Evolutionary conservation across 2,329 filamentous ascomycete genomes (phyloP), one percentile per base, ranked within the genome.

Genomic region (Epichloe baconii): DNA sequence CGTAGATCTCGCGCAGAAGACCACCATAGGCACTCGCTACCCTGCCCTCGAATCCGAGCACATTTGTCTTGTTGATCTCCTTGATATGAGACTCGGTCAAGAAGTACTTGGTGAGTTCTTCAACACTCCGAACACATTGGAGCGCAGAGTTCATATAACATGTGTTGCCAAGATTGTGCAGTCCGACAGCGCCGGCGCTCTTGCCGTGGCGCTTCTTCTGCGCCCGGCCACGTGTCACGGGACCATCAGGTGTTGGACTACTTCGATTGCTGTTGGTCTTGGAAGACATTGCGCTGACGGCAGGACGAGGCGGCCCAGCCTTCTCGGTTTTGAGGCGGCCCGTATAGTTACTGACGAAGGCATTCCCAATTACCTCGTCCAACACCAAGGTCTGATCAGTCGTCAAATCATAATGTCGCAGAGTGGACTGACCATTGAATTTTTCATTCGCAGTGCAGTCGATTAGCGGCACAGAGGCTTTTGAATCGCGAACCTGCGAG

Each of bases 141-240:
- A 97, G 74, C 10, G 93, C 93, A 21, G 91, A 95, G 67, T 97
- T 97, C 90, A 97, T 96, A 70, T 98, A 98, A 69, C 93, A 98
- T 0, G 93, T 97, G 62, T 98, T 98, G 47, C 93, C 93, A 14
- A 98, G 72, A 62, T 98, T 98, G 56, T 80, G 82, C 49, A 98
- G 72, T 36, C 93, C 93, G 42, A 90, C 86, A 41, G 83, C 85
- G 35, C 93, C 93, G 36, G 82, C 68, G 12, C 80, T 79, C 55
- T 82, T 81, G 10, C 86, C 86, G 40, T 82, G 79, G 58, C 80
- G 82, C 57, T 82, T 85, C 56, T 81, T 82, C 54, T 83, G 80
- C 7, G 78, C 71, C 52, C 87, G 79, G 42, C 88, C 88, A 57
- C 89, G 78, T 0, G 87, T 90, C 55, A 86, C 71, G 7, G 75